These are phyloP conservation scores for Collariella sp. DNA, from an alignment of 495 filamentous ascomycete species.

Conservation along the genomic window DNA sequence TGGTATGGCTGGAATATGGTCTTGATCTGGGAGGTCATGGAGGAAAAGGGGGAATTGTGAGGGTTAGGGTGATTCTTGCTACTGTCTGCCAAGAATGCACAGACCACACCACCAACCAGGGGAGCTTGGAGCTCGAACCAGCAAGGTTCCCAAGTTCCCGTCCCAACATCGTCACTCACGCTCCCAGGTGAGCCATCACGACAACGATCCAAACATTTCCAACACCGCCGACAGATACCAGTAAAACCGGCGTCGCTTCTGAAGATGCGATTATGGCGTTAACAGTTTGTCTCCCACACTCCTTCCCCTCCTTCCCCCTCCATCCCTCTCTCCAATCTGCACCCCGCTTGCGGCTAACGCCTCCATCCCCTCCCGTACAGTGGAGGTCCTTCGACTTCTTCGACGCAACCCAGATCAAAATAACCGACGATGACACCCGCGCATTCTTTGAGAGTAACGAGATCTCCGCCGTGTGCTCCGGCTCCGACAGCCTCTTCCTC, in stretches of 20 bases:
- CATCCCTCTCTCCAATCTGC: neutral
- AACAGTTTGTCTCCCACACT: slow-evolving; percentile 17
- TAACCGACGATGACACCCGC: slow-evolving; percentile 57
- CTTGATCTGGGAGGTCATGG: no score
- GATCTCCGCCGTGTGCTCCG: slow-evolving; percentile 59
- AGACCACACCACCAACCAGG: no score
- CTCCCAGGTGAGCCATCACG: neutral
- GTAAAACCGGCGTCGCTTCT: neutral
- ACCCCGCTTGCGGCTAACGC: neutral
- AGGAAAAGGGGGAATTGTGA: no score
- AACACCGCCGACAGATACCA: neutral
- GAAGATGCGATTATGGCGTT: slow-evolving; percentile 31
- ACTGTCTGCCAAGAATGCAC: no score
- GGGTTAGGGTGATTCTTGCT: no score
- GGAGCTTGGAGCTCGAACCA: neutral
- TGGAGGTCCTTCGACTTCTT: slow-evolving; percentile 99
- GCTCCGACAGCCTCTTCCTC: slow-evolving; percentile 84
- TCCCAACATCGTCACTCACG: neutral
- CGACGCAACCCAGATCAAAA: slow-evolving; percentile 77
- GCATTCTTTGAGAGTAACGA: slow-evolving; percentile 42
- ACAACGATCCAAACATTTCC: neutral
- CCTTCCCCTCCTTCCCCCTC: slow-evolving; percentile 1
- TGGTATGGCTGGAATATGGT: no score
- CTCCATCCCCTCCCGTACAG: slow-evolving; percentile 36
- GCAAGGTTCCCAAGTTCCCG: slow-evolving; percentile 13